A percentile compares a stretch with the other conserved stretches of the same genome.
Evolutionary conservation across 441 rosid species (phyloP).

Genomic region (Croton laevigatus): DNA sequence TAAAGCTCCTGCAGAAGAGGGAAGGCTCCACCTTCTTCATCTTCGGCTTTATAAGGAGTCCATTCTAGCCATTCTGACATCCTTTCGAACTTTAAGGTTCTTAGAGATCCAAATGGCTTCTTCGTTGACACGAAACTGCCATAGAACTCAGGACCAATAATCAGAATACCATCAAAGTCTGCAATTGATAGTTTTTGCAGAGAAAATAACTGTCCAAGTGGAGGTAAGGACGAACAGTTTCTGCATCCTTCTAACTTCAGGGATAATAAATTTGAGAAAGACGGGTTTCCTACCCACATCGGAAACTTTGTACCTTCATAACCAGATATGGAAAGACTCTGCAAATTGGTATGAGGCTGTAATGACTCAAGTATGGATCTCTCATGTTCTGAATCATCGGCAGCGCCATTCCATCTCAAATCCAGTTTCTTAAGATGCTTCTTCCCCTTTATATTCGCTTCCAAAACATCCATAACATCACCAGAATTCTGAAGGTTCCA

Average conservation of each 20-base stretch:
- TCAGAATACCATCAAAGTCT: conserved; percentile 21
- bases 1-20: conserved; percentile 24
- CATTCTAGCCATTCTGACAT: conserved; percentile 34
- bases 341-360: conserved; percentile 9
- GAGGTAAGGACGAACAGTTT: conserved; percentile 30
- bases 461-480: conserved; percentile 30
- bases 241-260: conserved; percentile 25
- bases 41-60: conserved; percentile 14
- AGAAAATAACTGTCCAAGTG: conserved; percentile 34
- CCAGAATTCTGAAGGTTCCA: conserved; percentile 19
- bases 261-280: conserved; percentile 25
- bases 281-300: conserved; percentile 32
- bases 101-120: conserved; percentile 24
- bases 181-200: conserved; percentile 25
- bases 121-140: conserved; percentile 10
- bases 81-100: conserved; percentile 21
- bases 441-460: conserved; percentile 37
- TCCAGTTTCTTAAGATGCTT: conserved; percentile 22
- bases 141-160: conserved; percentile 32
- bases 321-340: conserved; percentile 18
- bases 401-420: conserved; percentile 31
- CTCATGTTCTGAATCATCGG: conserved; percentile 18
- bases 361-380: conserved; percentile 14
- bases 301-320: conserved; percentile 38
- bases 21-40: conserved; percentile 21